phyloP scores from a whole-genome alignment of 257 asterid genomes.

The Leptodermis oblonga region DNA sequence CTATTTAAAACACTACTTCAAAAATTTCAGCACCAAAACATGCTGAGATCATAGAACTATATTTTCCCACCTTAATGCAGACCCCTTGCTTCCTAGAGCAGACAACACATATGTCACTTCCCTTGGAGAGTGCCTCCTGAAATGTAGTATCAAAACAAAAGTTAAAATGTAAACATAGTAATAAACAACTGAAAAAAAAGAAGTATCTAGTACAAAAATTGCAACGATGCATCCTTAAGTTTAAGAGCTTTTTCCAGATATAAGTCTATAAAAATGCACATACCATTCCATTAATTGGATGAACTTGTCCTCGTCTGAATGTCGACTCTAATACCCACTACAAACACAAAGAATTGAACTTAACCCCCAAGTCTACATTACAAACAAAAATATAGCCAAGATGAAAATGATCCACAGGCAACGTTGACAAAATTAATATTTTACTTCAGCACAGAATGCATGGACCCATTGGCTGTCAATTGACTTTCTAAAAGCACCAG shows the following conservation, averaged over 20 bases:
- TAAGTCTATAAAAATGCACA: slow-evolving; percentile 20
- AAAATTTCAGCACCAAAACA: neutral
- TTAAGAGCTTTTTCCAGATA: neutral
- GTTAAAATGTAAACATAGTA: neutral
- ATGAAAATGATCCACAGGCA: slow-evolving; percentile 14
- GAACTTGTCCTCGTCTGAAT: slow-evolving; percentile 79
- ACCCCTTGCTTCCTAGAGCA: slow-evolving; percentile 85
- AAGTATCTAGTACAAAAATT: neutral
- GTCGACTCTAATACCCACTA: slow-evolving; percentile 89
- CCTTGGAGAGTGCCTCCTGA: slow-evolving; percentile 69
- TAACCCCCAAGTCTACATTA: slow-evolving; percentile 19
- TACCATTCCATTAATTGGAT: slow-evolving; percentile 73
- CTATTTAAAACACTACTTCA: slow-evolving; percentile 14
- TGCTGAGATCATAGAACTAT: neutral
- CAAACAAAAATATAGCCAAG: slow-evolving; percentile 13
- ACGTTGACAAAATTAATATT: slow-evolving; percentile 17
- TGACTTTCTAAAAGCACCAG: slow-evolving; percentile 96
- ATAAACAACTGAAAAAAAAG: neutral
- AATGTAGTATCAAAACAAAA: slow-evolving; percentile 5
- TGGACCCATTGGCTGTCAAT: slow-evolving; percentile 90
- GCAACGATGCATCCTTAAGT: neutral
- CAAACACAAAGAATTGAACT: slow-evolving; percentile 27
- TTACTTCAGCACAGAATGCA: slow-evolving; percentile 98
- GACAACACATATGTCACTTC: slow-evolving; percentile 57
- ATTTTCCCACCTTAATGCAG: slow-evolving; percentile 71